A percentile compares a stretch with the other conserved stretches of the same genome.
phyloP scores from a whole-genome alignment of 2,329 filamentous ascomycete species.

The Diaporthe nobilis region DNA sequence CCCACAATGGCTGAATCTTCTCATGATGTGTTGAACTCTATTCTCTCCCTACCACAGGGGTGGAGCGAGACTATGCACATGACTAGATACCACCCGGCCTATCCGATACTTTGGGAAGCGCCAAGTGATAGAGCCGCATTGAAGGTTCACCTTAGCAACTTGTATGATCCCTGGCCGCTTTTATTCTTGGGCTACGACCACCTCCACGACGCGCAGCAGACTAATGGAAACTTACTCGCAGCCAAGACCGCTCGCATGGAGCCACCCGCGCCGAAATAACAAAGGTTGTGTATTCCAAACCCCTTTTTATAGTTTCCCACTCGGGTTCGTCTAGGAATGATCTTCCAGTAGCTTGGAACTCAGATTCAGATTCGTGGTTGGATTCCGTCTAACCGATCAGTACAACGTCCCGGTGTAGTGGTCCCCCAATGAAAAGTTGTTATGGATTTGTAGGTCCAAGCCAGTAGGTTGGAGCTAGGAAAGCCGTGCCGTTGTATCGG shows the following conservation, averaged over 20 bases:
- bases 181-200: slow-evolving; percentile 11
- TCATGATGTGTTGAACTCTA: slow-evolving; percentile 10
- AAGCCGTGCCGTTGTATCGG: slow-evolving; percentile 5
- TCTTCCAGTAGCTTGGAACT: background rate
- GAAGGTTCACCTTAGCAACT: slow-evolving; percentile 18
- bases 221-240: background rate
- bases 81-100: slow-evolving; percentile 16
- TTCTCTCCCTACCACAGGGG: background rate
- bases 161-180: slow-evolving; percentile 5
- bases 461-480: background rate
- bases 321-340: background rate
- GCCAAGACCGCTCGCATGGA: slow-evolving; percentile 16
- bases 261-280: background rate
- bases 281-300: background rate
- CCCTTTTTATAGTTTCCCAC: background rate
- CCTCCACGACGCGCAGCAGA: background rate
- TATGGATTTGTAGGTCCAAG: background rate
- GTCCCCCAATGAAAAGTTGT: background rate
- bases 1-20: slow-evolving; percentile 11
- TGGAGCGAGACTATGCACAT: slow-evolving; percentile 21
- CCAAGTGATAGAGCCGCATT: slow-evolving; percentile 29
- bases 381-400: background rate
- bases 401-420: background rate
- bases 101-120: slow-evolving; percentile 3
- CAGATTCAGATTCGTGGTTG: background rate